Evolutionary conservation across 2,329 filamentous ascomycete species (phyloP).

Genomic region (Endocalyx cinctus): DNA sequence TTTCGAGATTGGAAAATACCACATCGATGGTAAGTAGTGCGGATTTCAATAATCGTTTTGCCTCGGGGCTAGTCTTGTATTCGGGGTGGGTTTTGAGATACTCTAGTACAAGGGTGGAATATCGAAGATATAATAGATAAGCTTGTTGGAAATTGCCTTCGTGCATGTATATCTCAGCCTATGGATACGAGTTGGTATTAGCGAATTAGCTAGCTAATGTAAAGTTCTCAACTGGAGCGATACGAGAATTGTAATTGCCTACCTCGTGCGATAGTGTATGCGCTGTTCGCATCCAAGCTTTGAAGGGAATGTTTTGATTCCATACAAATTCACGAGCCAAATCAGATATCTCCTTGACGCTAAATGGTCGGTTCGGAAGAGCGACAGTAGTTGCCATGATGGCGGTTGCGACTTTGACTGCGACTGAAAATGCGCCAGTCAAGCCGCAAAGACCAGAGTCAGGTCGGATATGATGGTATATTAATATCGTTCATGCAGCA

Average conservation of each 20-base stretch:
- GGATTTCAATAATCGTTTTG: conserved; percentile 56
- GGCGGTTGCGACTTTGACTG: conserved; percentile 6
- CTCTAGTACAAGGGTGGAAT: conserved; percentile 77
- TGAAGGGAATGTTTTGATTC: conserved; percentile 69
- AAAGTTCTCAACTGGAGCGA: neutral
- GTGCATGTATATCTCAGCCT: conserved; percentile 80
- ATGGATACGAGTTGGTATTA: conserved; percentile 13
- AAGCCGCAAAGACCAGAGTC: too few relatives aligned
- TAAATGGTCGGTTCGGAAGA: conserved; percentile 53
- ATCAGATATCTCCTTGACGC: conserved; percentile 69
- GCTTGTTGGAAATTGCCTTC: conserved; percentile 85
- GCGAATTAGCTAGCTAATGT: neutral
- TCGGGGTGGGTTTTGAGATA: conserved; percentile 74
- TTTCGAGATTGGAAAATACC: conserved; percentile 68
- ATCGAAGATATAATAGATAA: conserved; percentile 86
- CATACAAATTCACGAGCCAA: conserved; percentile 79
- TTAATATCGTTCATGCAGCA: too few relatives aligned
- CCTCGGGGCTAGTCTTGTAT: conserved; percentile 60
- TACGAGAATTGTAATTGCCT: conserved; percentile 17
- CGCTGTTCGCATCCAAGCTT: conserved; percentile 77
- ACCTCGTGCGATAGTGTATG: conserved; percentile 79
- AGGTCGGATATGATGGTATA: too few relatives aligned
- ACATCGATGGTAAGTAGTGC: conserved; percentile 45
- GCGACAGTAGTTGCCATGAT: conserved; percentile 20
- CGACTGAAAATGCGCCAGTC: too few relatives aligned